Evolutionary conservation across 139 green algal genomes (phyloP).

Genomic region (Coccomyxa sp.): DNA sequence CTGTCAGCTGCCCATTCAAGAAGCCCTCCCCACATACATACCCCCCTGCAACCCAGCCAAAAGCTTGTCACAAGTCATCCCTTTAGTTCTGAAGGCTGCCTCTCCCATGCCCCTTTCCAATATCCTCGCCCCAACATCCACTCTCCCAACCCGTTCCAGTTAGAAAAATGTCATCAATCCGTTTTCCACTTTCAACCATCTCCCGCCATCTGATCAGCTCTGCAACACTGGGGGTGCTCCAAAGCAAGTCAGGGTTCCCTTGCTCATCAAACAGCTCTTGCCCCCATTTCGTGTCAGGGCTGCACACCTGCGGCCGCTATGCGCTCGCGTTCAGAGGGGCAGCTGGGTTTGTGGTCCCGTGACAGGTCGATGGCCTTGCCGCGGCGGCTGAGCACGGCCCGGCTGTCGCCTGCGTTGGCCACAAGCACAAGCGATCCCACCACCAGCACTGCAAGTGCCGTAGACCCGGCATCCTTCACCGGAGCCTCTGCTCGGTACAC

Average conservation of each 20-base stretch:
- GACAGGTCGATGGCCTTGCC: constrained; percentile 41
- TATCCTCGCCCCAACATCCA: not conserved
- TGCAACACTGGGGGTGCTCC: no score
- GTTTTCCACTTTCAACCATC: no score
- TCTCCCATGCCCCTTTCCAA: not conserved
- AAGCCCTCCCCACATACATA: constrained; percentile 21
- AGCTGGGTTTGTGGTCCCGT: constrained; percentile 35
- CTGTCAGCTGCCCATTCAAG: constrained; percentile 25
- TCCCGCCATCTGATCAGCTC: no score
- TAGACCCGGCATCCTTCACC: constrained; percentile 8
- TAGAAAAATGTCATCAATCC: no score
- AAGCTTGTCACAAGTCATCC: not conserved
- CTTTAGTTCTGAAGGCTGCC: not conserved
- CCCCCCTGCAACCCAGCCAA: constrained; percentile 26
- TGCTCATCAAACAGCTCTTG: no score
- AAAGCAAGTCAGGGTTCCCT: no score
- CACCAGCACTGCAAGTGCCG: constrained; percentile 19
- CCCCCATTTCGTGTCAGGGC: no score
- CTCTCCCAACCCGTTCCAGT: not conserved
- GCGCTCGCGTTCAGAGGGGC: constrained; percentile 1
- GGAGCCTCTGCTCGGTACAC: not conserved
- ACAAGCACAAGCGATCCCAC: constrained; percentile 33
- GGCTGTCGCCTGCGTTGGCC: constrained; percentile 72
- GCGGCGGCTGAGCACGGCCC: constrained; percentile 55
- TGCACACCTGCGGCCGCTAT: not conserved